A percentile compares a stretch with the other conserved stretches of the same genome.
phyloP scores from a whole-genome alignment of 768 basidiomycete species.

The Trametes gibbosa region DNA sequence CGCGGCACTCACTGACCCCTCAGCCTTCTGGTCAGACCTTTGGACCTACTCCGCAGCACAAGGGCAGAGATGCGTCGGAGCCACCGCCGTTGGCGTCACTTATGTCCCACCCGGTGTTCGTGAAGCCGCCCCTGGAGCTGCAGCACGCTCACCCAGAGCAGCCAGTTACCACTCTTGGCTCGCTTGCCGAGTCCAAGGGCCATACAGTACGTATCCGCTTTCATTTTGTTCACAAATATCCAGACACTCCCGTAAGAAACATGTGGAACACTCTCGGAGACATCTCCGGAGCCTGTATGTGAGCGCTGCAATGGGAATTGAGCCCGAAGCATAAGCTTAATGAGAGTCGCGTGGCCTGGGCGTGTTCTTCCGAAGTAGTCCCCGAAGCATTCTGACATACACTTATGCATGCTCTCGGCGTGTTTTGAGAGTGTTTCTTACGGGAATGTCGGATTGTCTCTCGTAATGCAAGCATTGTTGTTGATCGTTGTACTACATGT shows the following conservation, averaged over 20 bases:
- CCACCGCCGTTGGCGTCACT: slow-evolving; percentile 66
- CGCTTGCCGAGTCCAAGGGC: slow-evolving; percentile 23
- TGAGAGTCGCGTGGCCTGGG: not conserved
- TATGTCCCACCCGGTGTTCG: slow-evolving; percentile 64
- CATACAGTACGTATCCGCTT: slow-evolving; percentile 5
- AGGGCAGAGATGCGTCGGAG: slow-evolving; percentile 56
- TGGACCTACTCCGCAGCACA: slow-evolving; percentile 41
- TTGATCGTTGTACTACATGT: not conserved
- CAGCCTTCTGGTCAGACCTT: slow-evolving; percentile 48
- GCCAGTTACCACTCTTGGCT: slow-evolving; percentile 25
- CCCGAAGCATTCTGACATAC: slow-evolving; percentile 31
- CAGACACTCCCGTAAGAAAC: not conserved
- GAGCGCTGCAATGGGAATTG: not conserved
- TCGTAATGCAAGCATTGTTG: not conserved
- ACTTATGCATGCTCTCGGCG: not conserved
- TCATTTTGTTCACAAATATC: not conserved
- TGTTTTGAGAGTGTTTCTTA: not conserved
- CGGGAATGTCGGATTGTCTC: not conserved
- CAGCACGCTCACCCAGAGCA: slow-evolving; percentile 4
- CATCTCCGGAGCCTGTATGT: not conserved
- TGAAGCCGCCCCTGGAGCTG: slow-evolving; percentile 50
- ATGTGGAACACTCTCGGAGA: not conserved
- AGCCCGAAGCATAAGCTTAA: not conserved
- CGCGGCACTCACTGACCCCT: slow-evolving; percentile 71
- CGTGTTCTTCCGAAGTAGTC: not conserved